Conservation (phyloP, 495 filamentous ascomycete genomes). For the Aspergillus wentii region DNA sequence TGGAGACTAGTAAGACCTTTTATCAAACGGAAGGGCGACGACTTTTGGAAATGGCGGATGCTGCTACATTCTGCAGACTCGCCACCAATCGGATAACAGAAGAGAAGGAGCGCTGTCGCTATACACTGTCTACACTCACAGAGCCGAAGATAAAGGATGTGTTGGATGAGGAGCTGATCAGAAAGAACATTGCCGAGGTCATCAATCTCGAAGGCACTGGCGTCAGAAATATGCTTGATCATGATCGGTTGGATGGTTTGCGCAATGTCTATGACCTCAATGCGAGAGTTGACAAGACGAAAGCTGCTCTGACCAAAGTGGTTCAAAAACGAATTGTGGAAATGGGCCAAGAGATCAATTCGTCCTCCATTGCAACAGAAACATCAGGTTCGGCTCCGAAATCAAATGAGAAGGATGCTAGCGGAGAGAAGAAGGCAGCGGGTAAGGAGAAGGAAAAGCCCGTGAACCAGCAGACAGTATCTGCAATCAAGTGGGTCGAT, state of each 20-base stretch:
- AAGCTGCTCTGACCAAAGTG: slow-evolving; percentile 60
- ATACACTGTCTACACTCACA: slow-evolving; percentile 67
- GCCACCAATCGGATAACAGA: slow-evolving; percentile 68
- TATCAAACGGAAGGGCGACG: slow-evolving; percentile 70
- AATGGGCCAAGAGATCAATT: slow-evolving; percentile 78
- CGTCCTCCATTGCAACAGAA: slow-evolving; percentile 44
- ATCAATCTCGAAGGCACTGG: slow-evolving; percentile 80
- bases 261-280: slow-evolving; percentile 73
- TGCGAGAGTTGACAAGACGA: slow-evolving; percentile 71
- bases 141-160: slow-evolving; percentile 69
- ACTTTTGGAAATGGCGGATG: slow-evolving; percentile 72
- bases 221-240: slow-evolving; percentile 84
- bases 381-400: slow-evolving; percentile 15
- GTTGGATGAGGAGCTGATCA: slow-evolving; percentile 76
- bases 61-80: slow-evolving; percentile 78
- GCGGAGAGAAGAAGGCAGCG: slow-evolving; percentile 32
- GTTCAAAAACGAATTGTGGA: slow-evolving; percentile 73
- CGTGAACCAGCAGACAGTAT: slow-evolving; percentile 61
- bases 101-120: slow-evolving; percentile 75
- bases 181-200: slow-evolving; percentile 70
- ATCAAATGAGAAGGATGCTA: slow-evolving; percentile 25
- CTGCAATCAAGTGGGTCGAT: slow-evolving; percentile 94
- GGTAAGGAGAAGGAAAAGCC: slow-evolving; percentile 48
- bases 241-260: slow-evolving; percentile 74
- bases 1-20: slow-evolving; percentile 64